Conservation (phyloP, 257 asterid species). For the Nicotiana tomentosiformis region DNA sequence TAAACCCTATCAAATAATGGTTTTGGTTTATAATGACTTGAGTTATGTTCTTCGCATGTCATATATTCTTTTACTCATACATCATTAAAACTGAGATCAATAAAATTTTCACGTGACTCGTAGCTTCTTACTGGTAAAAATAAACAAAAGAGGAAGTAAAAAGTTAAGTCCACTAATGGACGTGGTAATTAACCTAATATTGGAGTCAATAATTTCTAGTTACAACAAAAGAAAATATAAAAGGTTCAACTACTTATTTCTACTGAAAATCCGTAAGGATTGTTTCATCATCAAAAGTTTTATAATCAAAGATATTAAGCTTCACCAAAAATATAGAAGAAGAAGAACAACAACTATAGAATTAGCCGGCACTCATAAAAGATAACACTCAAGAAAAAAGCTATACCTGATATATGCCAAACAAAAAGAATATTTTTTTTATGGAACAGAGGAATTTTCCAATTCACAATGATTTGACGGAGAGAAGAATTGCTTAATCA, state of each 20-base stretch:
- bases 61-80: too few relatives aligned
- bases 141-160: neutral
- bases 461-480: neutral
- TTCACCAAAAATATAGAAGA: neutral
- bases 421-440: too few relatives aligned
- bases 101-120: too few relatives aligned
- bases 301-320: neutral
- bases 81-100: too few relatives aligned
- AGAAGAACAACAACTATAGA: too few relatives aligned
- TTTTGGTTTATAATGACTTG: neutral
- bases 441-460: neutral
- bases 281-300: neutral
- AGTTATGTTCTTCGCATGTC: neutral
- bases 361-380: neutral
- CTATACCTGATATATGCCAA: neutral
- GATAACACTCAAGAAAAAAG: too few relatives aligned
- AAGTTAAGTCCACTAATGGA: neutral
- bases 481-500: neutral
- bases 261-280: neutral
- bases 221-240: too few relatives aligned
- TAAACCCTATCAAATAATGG: too few relatives aligned
- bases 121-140: neutral
- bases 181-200: neutral
- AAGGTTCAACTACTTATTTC: neutral
- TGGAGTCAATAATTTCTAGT: neutral